A percentile compares a stretch with the other conserved stretches of the same genome.
These are phyloP conservation scores for Talaromyces thailandensis DNA, from an alignment of 495 filamentous ascomycete species.

Conservation along the genomic window DNA sequence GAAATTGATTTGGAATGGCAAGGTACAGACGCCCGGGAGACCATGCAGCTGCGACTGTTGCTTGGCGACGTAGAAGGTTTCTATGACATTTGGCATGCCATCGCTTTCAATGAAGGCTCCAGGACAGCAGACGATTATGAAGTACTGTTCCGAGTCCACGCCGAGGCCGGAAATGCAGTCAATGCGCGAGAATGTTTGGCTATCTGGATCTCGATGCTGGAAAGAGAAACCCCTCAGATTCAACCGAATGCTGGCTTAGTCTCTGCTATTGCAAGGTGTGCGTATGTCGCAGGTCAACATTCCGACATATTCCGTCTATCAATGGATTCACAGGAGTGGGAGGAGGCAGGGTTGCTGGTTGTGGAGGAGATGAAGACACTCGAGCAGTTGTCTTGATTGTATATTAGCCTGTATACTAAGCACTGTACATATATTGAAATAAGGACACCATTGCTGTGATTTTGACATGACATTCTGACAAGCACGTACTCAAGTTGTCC, in stretches of 20 bases:
- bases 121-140: constrained; percentile 49
- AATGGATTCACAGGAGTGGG: not conserved
- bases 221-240: constrained; percentile 46
- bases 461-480: not conserved
- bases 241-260: constrained; percentile 29
- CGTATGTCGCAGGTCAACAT: not conserved
- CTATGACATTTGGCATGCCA: constrained; percentile 52
- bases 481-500: not conserved
- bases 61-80: constrained; percentile 43
- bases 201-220: constrained; percentile 48
- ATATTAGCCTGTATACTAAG: not conserved
- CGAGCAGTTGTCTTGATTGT: not conserved
- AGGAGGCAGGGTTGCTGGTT: not conserved
- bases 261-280: constrained; percentile 2
- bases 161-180: constrained; percentile 32
- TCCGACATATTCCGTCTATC: not conserved
- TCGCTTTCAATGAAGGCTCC: constrained; percentile 36
- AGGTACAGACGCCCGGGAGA: constrained; percentile 3
- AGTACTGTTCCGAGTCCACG: constrained; percentile 43
- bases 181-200: constrained; percentile 41
- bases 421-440: not conserved
- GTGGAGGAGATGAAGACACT: not conserved
- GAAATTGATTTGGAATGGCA: not conserved
- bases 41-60: constrained; percentile 12
- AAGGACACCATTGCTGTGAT: not conserved